These are phyloP conservation scores for Auriscalpium vulgare DNA, from an alignment of 768 basidiomycete genomes.

Conservation along the genomic window DNA sequence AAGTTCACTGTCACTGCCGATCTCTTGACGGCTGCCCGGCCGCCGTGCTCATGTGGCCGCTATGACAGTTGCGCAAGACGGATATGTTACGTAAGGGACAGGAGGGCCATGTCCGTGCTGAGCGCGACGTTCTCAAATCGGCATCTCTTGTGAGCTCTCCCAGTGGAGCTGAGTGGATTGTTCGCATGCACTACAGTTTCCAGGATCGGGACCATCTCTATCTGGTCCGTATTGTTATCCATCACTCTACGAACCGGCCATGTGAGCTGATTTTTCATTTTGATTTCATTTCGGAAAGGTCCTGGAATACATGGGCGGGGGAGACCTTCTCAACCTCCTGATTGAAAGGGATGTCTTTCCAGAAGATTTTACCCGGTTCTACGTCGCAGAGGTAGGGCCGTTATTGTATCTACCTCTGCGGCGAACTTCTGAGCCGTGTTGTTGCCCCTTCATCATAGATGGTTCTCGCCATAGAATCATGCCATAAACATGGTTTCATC, in stretches of 20 bases:
- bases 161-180: slow-evolving; percentile 85
- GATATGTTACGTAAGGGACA: slow-evolving; percentile 96
- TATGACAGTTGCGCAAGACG: slow-evolving; percentile 64
- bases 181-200: slow-evolving; percentile 87
- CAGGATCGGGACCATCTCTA: slow-evolving; percentile 94
- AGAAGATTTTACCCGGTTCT: slow-evolving; percentile 88
- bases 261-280: slow-evolving; percentile 39
- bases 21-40: slow-evolving; percentile 16
- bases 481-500: slow-evolving; percentile 92
- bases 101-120: slow-evolving; percentile 94
- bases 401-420: slow-evolving; percentile 5
- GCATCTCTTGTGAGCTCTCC: slow-evolving; percentile 75
- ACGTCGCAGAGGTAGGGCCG: slow-evolving; percentile 76
- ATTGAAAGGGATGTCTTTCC: slow-evolving; percentile 89
- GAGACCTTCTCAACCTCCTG: slow-evolving; percentile 91
- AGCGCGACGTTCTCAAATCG: slow-evolving; percentile 88
- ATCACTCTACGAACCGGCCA: slow-evolving; percentile 6
- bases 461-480: slow-evolving; percentile 89
- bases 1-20: neutral
- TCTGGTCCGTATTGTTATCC: slow-evolving; percentile 50
- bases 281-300: slow-evolving; percentile 61
- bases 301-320: slow-evolving; percentile 93
- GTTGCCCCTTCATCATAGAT: slow-evolving; percentile 45
- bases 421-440: neutral
- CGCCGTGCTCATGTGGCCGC: slow-evolving; percentile 16